phyloP scores from a whole-genome alignment of 169 alveolate genomes.

The Plasmodium vinckei region DNA sequence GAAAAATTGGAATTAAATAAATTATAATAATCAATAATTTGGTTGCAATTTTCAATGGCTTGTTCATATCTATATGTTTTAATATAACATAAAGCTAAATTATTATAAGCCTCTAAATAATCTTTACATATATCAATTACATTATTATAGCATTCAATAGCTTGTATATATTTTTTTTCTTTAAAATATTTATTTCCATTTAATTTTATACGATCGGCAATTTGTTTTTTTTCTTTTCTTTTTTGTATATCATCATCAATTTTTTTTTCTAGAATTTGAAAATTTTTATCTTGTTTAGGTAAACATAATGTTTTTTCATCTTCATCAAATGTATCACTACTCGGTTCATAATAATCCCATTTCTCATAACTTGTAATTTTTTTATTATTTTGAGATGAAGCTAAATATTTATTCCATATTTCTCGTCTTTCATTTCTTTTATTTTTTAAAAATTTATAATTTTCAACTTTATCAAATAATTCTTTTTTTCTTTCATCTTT shows the following conservation, averaged over 20 bases:
- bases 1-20: slow-evolving; percentile 3
- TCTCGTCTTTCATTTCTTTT: slow-evolving; percentile 42
- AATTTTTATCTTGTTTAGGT: slow-evolving; percentile 15
- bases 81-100: slow-evolving; percentile 41
- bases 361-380: slow-evolving; percentile 21
- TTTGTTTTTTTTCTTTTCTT: slow-evolving; percentile 22
- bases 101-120: slow-evolving; percentile 23
- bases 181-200: slow-evolving; percentile 40
- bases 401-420: slow-evolving; percentile 29
- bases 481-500: slow-evolving; percentile 37
- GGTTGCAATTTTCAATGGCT: slow-evolving; percentile 31
- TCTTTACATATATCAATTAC: slow-evolving; percentile 33
- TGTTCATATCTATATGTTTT: slow-evolving; percentile 39
- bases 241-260: slow-evolving; percentile 23
- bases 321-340: slow-evolving; percentile 52
- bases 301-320: slow-evolving; percentile 23
- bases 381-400: background rate
- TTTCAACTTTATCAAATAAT: slow-evolving; percentile 30
- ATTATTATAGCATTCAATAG: slow-evolving; percentile 47
- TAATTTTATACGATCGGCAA: slow-evolving; percentile 21
- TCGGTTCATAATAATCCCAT: slow-evolving; percentile 67
- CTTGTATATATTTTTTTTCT: slow-evolving; percentile 32
- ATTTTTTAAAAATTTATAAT: slow-evolving; percentile 19
- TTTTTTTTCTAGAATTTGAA: slow-evolving; percentile 17
- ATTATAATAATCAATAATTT: slow-evolving; percentile 27